Conservation (phyloP, 1,284 basidiomycete genomes). For the Apiotrichum brassicae region DNA sequence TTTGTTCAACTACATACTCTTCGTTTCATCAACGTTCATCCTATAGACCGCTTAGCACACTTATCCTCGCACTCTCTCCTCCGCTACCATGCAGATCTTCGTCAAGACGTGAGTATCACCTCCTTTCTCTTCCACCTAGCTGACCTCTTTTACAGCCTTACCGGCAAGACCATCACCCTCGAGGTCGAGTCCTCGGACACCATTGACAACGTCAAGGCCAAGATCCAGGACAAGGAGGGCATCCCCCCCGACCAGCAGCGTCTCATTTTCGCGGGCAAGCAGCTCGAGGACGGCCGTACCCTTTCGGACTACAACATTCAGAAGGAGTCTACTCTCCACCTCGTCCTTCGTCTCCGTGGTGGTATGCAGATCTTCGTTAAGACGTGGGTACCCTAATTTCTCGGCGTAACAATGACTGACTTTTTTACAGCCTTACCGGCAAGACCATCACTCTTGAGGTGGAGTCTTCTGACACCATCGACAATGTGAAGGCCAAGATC, state of each 20-base stretch:
- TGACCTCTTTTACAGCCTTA: neutral
- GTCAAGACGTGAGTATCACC: conserved; percentile 7
- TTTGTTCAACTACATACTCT: too few relatives aligned
- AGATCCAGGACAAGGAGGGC: conserved; percentile 95
- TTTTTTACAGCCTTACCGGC: conserved; percentile 53
- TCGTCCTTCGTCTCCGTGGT: conserved; percentile 79
- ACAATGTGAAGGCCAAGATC: too few relatives aligned
- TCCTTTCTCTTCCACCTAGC: neutral
- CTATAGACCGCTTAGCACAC: neutral
- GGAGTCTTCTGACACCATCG: too few relatives aligned
- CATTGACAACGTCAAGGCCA: conserved; percentile 95
- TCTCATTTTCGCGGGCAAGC: conserved; percentile 96
- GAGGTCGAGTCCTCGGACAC: conserved; percentile 85
- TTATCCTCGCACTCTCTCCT: neutral
- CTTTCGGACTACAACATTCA: conserved; percentile 93
- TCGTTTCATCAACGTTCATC: neutral
- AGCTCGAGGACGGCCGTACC: conserved; percentile 89
- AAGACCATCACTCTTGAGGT: too few relatives aligned
- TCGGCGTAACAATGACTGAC: too few relatives aligned
- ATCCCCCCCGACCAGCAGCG: conserved; percentile 81
- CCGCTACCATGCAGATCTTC: conserved; percentile 25
- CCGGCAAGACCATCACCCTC: conserved; percentile 64
- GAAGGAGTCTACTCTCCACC: conserved; percentile 91
- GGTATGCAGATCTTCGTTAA: conserved; percentile 80
- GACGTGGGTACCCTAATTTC: conserved; percentile 49